Evolutionary conservation across 306 rosid genomes (phyloP).

Genomic region (Fragaria vesca): DNA sequence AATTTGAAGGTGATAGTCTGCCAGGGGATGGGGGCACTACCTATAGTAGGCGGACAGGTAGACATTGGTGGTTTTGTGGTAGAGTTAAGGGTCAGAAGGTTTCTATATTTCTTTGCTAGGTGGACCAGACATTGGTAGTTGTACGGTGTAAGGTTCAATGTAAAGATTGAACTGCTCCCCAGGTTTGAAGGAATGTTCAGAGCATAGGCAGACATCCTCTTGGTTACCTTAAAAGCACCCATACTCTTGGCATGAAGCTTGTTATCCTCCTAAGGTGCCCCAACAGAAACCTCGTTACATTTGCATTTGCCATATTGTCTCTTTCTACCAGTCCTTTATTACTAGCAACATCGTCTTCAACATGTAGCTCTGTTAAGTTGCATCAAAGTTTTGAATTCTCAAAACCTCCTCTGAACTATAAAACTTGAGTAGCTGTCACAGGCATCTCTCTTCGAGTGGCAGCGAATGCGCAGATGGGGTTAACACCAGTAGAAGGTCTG

Average conservation of each 20-base stretch:
- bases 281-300: background rate
- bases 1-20: background rate
- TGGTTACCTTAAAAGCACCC: background rate
- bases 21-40: background rate
- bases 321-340: background rate
- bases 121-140: background rate
- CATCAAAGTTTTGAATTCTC: background rate
- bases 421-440: background rate
- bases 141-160: background rate
- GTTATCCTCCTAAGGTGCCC: background rate
- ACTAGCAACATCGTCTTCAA: background rate
- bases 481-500: background rate
- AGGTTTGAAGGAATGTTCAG: background rate
- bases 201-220: background rate
- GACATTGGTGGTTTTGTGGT: background rate
- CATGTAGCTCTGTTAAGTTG: background rate
- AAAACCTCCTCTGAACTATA: background rate
- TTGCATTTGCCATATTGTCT: background rate
- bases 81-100: background rate
- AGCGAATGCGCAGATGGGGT: background rate
- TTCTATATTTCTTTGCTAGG: background rate
- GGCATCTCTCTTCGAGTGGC: conserved; percentile 1
- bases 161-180: background rate
- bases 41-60: background rate
- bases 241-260: background rate